Evolutionary conservation across 192 early-diverging fungal genomes (phyloP).

Genomic region (Tieghemiomyces parasiticus): DNA sequence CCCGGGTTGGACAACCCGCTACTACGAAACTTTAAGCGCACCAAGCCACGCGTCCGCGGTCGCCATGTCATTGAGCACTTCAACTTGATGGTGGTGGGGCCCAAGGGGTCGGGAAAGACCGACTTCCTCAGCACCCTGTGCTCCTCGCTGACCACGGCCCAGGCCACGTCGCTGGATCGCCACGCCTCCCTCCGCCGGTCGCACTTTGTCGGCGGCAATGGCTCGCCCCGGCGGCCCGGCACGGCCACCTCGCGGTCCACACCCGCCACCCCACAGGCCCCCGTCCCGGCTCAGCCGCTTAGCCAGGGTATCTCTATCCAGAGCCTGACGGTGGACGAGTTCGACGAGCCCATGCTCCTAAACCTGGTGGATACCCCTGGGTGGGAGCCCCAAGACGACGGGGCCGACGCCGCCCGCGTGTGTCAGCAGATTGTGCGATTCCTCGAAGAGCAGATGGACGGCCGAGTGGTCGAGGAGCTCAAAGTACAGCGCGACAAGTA

Average conservation of each 20-base stretch:
- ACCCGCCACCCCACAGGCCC: neutral
- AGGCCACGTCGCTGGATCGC: neutral
- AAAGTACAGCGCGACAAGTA: slow-evolving; percentile 3
- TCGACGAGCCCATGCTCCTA: neutral
- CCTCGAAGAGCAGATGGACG: slow-evolving; percentile 5
- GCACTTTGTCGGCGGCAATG: neutral
- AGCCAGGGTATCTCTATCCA: neutral
- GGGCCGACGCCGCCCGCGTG: neutral
- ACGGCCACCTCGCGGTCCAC: neutral
- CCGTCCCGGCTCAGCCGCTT: neutral
- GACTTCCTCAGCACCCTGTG: neutral
- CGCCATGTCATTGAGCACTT: slow-evolving; percentile 5
- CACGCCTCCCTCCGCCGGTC: neutral
- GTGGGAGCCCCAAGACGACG: neutral
- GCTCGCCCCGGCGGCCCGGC: too few relatives aligned
- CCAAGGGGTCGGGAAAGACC: neutral
- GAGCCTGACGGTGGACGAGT: slow-evolving; percentile 2
- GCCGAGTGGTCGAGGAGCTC: slow-evolving; percentile 2
- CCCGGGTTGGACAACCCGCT: neutral
- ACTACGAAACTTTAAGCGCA: neutral
- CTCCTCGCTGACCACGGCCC: neutral
- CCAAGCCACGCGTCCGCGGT: neutral
- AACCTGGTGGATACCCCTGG: slow-evolving; percentile 6
- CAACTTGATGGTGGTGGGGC: slow-evolving; percentile 8
- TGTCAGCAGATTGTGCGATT: neutral